Base-by-base conservation (phyloP, 805 yeast genomes). In the Candida andamanensis region DNA sequence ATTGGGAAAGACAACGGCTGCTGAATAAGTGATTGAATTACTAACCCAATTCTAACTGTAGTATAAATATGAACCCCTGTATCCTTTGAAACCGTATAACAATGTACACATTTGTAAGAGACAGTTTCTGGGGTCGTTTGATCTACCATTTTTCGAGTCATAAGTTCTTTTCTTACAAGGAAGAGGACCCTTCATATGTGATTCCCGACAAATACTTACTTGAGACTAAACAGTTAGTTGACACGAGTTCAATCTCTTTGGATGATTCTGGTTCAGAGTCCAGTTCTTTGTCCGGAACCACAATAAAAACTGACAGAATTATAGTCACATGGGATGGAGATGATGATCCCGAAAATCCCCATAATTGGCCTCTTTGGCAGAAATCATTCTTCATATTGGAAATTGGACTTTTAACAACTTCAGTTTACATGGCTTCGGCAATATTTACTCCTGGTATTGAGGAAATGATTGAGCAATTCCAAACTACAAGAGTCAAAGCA, bases 391-490 rank as follows among this genome's bases (percentile, higher is more conserved):
- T 69, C 28, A 46, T 66, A 3, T 51, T 67, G 8, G 24, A 26
- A 17, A 29, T 32, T 12, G 11, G 26, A 20, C 21, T 31, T 10
- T 32, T 31, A 13, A 29, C 37, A 6, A 25, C 28, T 15, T 29
- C 76, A 4, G 72, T 74, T 0, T 76, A 78, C 36, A 71, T 74
- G 63, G 77, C 76, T 9, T 64, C 80, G 1, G 72, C 81, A 3
- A 60, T 75, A 20, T 66, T 70, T 37, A 67, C 80, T 0, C 81
- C 83, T 2, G 72, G 76, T 13, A 55, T 68, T 24, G 58, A 50
- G 15, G 50, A 58, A n/a, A 50, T 78, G 15, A 63, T 59, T 53
- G 52, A 52, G 20, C 69, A 74, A 26, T 71, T 76, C 43, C 41
- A 54, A 11, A 62, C 72, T 7, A 55, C 69, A 9, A 54, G 52